These are phyloP conservation scores for Calvatia gigantea DNA, from an alignment of 768 basidiomycete genomes.

Conservation along the genomic window DNA sequence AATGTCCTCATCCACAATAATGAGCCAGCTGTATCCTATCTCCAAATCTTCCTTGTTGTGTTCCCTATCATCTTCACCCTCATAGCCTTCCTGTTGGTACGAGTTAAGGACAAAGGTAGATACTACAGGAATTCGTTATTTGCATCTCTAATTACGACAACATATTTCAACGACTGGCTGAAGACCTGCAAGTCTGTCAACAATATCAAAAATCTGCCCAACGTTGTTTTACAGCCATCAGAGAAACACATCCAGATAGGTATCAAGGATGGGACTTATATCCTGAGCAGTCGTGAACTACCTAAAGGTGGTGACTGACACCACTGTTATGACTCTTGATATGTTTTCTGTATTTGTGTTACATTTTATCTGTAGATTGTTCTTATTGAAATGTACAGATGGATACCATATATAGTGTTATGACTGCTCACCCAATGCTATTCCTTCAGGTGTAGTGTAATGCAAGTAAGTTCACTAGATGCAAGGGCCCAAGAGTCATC, in stretches of 20 bases:
- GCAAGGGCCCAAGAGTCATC: no score
- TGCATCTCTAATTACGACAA: conserved; percentile 14
- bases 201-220: not conserved
- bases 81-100: conserved; percentile 3
- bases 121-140: conserved; percentile 18
- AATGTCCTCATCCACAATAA: conserved; percentile 10
- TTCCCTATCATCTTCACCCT: conserved; percentile 13
- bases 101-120: conserved; percentile 12
- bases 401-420: no score
- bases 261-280: not conserved
- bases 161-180: not conserved
- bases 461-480: no score
- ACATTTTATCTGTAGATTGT: no score
- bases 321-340: no score
- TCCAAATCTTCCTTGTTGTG: conserved; percentile 11
- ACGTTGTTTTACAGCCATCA: not conserved
- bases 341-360: no score
- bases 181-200: not conserved
- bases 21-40: conserved; percentile 7
- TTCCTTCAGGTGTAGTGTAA: no score
- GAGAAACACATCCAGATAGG: not conserved
- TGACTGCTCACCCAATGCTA: no score
- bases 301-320: no score
- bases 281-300: not conserved
- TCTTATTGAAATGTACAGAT: no score